Percentiles rank a stretch among this genome's conserved stretches.
Evolutionary conservation across 805 yeast genomes (phyloP).

Genomic region (Kluyveromyces wickerhamii): DNA sequence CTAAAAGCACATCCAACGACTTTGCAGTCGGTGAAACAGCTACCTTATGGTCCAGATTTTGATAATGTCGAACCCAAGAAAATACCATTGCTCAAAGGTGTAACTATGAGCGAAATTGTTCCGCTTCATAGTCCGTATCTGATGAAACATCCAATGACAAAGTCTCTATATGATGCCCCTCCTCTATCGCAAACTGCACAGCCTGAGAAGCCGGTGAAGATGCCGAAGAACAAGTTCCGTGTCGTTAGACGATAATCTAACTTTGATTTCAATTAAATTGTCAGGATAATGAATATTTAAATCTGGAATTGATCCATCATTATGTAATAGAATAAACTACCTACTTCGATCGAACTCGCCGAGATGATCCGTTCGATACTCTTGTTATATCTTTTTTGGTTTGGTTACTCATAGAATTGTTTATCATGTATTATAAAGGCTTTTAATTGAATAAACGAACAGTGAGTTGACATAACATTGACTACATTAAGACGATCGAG

Average conservation of each 20-base stretch:
- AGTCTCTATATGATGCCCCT: constrained; percentile 49
- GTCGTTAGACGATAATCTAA: constrained; percentile 22
- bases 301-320: too few relatives aligned
- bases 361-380: too few relatives aligned
- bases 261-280: too few relatives aligned
- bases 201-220: constrained; percentile 22
- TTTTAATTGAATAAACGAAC: too few relatives aligned
- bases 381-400: too few relatives aligned
- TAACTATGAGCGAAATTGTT: constrained; percentile 75
- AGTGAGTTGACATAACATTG: too few relatives aligned
- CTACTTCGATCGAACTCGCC: too few relatives aligned
- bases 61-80: constrained; percentile 46
- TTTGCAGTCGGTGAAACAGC: constrained; percentile 49
- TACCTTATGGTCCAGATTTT: constrained; percentile 60
- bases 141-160: constrained; percentile 79
- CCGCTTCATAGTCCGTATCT: constrained; percentile 81
- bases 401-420: too few relatives aligned
- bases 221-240: constrained; percentile 27
- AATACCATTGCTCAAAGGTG: constrained; percentile 77
- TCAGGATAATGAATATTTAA: too few relatives aligned
- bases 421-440: too few relatives aligned
- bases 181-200: constrained; percentile 30
- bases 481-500: too few relatives aligned
- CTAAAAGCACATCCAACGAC: constrained; percentile 64
- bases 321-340: too few relatives aligned